phyloP scores from a whole-genome alignment of 345 rosid genomes.

The Linum lewisii region DNA sequence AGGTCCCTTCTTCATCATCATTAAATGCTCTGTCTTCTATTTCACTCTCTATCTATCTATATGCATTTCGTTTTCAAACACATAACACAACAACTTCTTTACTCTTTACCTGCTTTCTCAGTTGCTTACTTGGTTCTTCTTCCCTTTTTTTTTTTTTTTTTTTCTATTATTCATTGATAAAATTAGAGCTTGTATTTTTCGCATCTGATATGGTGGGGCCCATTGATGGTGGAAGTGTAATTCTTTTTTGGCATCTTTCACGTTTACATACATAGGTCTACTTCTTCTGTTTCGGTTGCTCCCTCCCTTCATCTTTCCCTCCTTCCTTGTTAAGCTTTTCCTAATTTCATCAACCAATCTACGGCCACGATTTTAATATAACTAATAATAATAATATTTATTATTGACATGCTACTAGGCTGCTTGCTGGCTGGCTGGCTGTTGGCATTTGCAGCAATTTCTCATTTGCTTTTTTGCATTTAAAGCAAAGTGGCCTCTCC shows the following conservation, averaged over 20 bases:
- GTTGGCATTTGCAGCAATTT: background rate
- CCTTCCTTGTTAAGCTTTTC: background rate
- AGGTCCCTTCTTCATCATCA: constrained; percentile 36
- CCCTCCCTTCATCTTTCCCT: background rate
- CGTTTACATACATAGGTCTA: constrained; percentile 7
- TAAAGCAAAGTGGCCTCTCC: background rate
- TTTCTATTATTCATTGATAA: background rate
- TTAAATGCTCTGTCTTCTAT: background rate
- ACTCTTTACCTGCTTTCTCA: too few relatives aligned
- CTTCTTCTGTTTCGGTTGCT: background rate
- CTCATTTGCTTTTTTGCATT: background rate
- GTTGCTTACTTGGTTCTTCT: background rate
- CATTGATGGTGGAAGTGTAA: constrained; percentile 5
- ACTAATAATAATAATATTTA: too few relatives aligned
- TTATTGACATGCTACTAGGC: background rate
- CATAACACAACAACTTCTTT: constrained; percentile 2
- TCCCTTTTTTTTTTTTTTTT: too few relatives aligned
- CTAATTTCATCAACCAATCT: background rate
- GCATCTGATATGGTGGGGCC: constrained; percentile 13
- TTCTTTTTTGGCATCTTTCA: constrained; percentile 5
- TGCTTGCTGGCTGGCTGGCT: background rate
- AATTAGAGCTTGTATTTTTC: background rate
- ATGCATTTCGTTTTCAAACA: constrained; percentile 25
- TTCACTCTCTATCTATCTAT: background rate
- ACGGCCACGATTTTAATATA: background rate